Conservation (phyloP, 305 asterid species). For the Rubia balearica region DNA sequence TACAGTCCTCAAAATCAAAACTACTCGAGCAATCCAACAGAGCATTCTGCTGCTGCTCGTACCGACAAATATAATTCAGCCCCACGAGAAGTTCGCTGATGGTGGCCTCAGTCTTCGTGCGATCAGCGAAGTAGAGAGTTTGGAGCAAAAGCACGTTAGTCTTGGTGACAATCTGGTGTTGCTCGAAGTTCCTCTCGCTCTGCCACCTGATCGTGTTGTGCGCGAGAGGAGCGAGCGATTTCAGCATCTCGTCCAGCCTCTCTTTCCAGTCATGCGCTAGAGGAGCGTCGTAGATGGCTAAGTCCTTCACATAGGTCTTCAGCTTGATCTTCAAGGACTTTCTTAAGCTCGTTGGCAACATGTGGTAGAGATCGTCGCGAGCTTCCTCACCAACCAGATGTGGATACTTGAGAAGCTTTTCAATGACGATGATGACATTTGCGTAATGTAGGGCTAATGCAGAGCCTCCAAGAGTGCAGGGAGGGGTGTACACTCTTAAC, state of each 20-base stretch:
- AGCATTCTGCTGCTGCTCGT: constrained; percentile 88
- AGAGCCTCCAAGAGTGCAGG: constrained; percentile 78
- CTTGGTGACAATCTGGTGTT: constrained; percentile 67
- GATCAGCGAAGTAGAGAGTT: constrained; percentile 74
- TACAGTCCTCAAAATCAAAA: constrained; percentile 68
- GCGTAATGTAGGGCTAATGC: constrained; percentile 85
- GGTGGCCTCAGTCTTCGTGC: constrained; percentile 62
- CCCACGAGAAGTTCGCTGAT: constrained; percentile 78
- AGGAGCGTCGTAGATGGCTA: constrained; percentile 78
- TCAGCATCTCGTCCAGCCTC: constrained; percentile 46
- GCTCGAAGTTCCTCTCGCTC: constrained; percentile 81
- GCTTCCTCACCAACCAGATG: constrained; percentile 92
- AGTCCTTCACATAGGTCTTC: constrained; percentile 47
- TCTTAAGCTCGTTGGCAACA: constrained; percentile 81
- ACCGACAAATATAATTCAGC: constrained; percentile 77
- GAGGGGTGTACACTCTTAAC: constrained; percentile 41
- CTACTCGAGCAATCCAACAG: constrained; percentile 86
- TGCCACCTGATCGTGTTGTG: constrained; percentile 95
- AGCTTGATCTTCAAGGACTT: constrained; percentile 45
- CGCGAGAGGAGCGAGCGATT: constrained; percentile 77
- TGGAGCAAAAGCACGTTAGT: constrained; percentile 78
- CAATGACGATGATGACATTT: constrained; percentile 63
- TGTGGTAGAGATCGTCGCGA: constrained; percentile 77
- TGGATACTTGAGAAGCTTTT: constrained; percentile 75
- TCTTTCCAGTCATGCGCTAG: constrained; percentile 85